These are phyloP conservation scores for Botryotinia narcissicola DNA, from an alignment of 2,329 filamentous ascomycete genomes.

Conservation along the genomic window DNA sequence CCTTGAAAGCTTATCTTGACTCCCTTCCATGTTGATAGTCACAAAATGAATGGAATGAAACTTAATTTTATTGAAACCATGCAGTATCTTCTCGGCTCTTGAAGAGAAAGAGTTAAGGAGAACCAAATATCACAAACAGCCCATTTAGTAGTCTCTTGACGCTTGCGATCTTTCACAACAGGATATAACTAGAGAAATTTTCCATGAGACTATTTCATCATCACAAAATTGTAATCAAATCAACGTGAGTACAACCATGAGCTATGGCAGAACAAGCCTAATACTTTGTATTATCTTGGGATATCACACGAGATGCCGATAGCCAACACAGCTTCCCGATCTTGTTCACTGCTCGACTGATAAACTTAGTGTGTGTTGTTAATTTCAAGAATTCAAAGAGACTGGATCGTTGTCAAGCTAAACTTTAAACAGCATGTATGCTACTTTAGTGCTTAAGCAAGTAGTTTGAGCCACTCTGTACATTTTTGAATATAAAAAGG, in stretches of 20 bases:
- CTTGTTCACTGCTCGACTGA: not conserved
- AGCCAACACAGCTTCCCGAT: not conserved
- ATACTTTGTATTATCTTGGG: not conserved
- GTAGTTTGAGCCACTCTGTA: not conserved
- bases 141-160: not conserved
- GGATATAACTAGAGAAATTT: not conserved
- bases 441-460: not conserved
- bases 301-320: not conserved
- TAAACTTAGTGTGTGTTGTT: not conserved
- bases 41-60: too few relatives aligned
- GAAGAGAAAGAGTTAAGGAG: too few relatives aligned
- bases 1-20: not conserved
- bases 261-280: not conserved
- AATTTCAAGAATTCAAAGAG: not conserved
- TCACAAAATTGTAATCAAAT: not conserved
- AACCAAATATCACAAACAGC: not conserved
- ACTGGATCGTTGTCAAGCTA: not conserved
- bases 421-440: not conserved
- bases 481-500: not conserved
- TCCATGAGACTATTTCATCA: not conserved
- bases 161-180: too few relatives aligned
- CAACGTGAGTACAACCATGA: not conserved
- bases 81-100: too few relatives aligned
- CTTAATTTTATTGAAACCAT: too few relatives aligned
- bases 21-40: not conserved